Conservation (phyloP, 2,329 filamentous ascomycete genomes). For the Cordyceps farinosa region DNA sequence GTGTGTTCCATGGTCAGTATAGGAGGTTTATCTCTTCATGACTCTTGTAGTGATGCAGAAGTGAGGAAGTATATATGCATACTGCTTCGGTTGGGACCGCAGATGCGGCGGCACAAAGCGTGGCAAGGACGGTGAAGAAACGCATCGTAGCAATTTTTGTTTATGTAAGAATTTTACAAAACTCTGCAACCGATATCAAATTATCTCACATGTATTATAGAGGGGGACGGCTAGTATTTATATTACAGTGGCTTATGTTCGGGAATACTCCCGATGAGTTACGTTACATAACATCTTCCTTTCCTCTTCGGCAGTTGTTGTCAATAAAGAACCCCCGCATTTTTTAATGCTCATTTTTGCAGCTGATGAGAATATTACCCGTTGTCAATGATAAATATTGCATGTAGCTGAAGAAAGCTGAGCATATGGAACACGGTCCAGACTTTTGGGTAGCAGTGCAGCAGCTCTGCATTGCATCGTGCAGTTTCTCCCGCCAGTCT, state of each 20-base stretch:
- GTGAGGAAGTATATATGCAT: neutral
- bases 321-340: neutral
- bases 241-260: neutral
- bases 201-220: neutral
- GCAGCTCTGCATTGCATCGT: neutral
- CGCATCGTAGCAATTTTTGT: neutral
- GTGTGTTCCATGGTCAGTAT: neutral
- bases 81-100: neutral
- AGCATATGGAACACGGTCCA: neutral
- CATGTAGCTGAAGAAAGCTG: slow-evolving; percentile 1
- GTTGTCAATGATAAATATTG: neutral
- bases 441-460: neutral
- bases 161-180: neutral
- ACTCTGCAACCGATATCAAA: neutral
- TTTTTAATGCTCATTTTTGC: neutral
- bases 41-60: neutral
- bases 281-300: neutral
- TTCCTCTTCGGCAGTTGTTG: too few species aligned
- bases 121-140: slow-evolving; percentile 7
- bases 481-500: neutral
- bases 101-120: neutral
- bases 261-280: neutral
- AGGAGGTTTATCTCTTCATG: neutral
- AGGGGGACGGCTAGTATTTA: neutral
- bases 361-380: neutral